Evolutionary conservation across 768 basidiomycete genomes (phyloP).

Genomic region (Trametes gibbosa): DNA sequence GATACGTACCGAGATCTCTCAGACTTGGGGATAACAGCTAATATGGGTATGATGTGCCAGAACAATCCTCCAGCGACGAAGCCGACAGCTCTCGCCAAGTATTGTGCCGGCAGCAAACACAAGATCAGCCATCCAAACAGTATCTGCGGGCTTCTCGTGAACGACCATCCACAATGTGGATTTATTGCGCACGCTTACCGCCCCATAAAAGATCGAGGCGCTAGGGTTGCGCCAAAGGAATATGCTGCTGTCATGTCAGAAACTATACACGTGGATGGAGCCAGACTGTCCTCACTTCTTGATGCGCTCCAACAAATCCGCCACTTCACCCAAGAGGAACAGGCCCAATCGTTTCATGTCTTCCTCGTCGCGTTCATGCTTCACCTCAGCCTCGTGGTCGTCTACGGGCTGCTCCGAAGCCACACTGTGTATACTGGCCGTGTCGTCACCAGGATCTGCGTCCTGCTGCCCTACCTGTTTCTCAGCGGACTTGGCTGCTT

Average conservation of each 20-base stretch:
- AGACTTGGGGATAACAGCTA: conserved; percentile 47
- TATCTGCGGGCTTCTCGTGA: conserved; percentile 31
- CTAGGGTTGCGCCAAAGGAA: conserved; percentile 63
- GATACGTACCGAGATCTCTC: conserved; percentile 45
- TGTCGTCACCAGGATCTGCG: conserved; percentile 3
- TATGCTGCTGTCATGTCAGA: conserved; percentile 38
- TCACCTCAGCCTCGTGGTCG: conserved; percentile 1
- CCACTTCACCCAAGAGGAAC: conserved; percentile 43
- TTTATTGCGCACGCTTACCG: conserved; percentile 34
- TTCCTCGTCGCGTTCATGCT: conserved; percentile 29
- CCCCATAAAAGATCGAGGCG: conserved; percentile 47
- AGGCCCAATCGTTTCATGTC: conserved; percentile 44
- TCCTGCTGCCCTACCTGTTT: conserved; percentile 20
- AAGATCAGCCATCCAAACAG: conserved; percentile 39
- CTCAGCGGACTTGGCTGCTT: conserved; percentile 15
- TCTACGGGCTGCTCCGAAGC: neutral
- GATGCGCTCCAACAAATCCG: conserved; percentile 61
- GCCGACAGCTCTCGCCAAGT: conserved; percentile 46
- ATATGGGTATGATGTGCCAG: conserved; percentile 61
- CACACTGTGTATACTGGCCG: neutral
- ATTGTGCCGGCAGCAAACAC: conserved; percentile 47
- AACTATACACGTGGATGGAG: neutral
- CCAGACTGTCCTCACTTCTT: conserved; percentile 47
- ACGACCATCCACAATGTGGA: neutral
- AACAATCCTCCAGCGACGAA: conserved; percentile 50